Evolutionary conservation across 306 rosid species (phyloP), one percentile per base, ranked within the genome.

Genomic region (Lotus japonicus): DNA sequence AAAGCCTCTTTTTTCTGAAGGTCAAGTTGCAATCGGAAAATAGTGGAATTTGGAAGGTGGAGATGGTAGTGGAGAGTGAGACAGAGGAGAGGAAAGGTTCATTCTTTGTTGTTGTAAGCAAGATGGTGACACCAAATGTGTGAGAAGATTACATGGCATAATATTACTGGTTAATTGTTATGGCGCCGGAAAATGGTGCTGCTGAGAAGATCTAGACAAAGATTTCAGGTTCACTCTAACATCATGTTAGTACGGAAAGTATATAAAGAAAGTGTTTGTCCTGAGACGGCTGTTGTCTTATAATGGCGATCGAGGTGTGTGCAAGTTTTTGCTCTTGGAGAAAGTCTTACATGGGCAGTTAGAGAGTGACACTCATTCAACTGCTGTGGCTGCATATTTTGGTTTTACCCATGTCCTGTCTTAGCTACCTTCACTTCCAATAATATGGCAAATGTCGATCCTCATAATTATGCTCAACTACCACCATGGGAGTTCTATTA

Each of bases 121-220:
- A 7, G 77, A 77, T 1, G 9, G 12, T 21, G 64, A 71, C 39
- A 15, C 42, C 11, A 38, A 0, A 38, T 38, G 2, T 2, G 2
- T 7, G 42, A 38, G 9, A 38, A 38, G 42, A 38, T 1, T 7
- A 35, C 9, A 9, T 35, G 63, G 9, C 33, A 43, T n/a, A 58
- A 46, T 11, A 1, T 17, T 12, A 50, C 8, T 28, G 5, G 5
- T 11, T 19, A 39, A 31, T 31, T 31, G 48, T 23, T 61, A 0
- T 38, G 13, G 16, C 11, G 66, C 74, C 65, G 74, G 46, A 33
- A 36, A 66, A 43, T 0, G 70, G 33, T 65, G 39, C 82, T 53
- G 17, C 13, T 39, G 11, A 0, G 12, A 64, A 17, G 23, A 66
- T 71, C 26, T 0, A 5, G 65, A 78, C 74, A 42, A 50, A 2